Conservation (phyloP, 2,329 filamentous ascomycete species). For the Whalleya microplaca region DNA sequence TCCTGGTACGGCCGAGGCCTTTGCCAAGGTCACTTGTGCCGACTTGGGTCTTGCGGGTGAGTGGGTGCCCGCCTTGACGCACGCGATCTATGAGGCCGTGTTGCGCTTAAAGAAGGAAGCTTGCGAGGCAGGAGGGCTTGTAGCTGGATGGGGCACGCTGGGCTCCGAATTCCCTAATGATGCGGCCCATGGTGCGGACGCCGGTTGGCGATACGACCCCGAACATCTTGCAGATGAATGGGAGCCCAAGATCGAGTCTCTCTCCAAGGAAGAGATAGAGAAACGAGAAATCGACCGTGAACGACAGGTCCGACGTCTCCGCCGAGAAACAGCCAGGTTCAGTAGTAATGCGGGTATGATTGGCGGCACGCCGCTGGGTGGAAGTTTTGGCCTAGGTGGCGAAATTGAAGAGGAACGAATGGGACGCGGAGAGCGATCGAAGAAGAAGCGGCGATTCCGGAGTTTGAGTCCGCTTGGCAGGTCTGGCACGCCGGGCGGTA, state of each 20-base stretch:
- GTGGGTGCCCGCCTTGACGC: constrained; percentile 92
- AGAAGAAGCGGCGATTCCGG: constrained; percentile 92
- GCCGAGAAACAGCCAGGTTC: constrained; percentile 90
- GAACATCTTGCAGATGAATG: constrained; percentile 84
- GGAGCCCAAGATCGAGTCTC: constrained; percentile 78
- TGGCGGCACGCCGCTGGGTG: constrained; percentile 68
- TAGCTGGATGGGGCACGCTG: constrained; percentile 71
- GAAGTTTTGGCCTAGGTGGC: constrained; percentile 54
- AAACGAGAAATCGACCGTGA: constrained; percentile 95
- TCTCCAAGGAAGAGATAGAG: constrained; percentile 96
- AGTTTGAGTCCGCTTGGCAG: constrained; percentile 82
- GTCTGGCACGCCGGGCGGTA: constrained; percentile 66
- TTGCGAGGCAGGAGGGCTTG: constrained; percentile 85
- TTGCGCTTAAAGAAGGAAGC: constrained; percentile 94
- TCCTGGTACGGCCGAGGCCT: constrained; percentile 87
- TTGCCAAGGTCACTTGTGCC: constrained; percentile 89
- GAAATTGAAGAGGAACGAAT: constrained; percentile 77
- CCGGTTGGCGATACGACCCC: constrained; percentile 94
- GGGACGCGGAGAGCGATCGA: constrained; percentile 88
- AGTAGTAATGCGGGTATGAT: constrained; percentile 83
- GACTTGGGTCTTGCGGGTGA: constrained; percentile 89
- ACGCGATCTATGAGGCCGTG: constrained; percentile 96
- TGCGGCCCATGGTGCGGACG: constrained; percentile 77
- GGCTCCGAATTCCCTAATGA: constrained; percentile 83
- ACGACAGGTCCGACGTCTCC: constrained; percentile 81